A percentile compares a stretch with the other conserved stretches of the same genome.
These are phyloP conservation scores for Gossypium turneri DNA, from an alignment of 345 rosid species.

Conservation along the genomic window DNA sequence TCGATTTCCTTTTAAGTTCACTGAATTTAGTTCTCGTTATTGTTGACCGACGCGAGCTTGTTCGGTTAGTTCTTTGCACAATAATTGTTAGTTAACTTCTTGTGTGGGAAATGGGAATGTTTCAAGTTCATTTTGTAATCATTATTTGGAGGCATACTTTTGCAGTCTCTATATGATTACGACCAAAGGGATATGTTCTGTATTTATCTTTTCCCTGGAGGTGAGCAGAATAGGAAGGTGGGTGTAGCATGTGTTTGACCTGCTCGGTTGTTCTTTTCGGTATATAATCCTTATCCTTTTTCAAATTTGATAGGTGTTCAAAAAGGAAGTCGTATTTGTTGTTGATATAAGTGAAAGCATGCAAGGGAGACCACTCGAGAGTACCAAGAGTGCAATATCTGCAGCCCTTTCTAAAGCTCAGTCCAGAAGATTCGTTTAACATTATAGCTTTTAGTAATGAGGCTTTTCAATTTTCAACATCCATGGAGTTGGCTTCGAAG, in stretches of 20 bases:
- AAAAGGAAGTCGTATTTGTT: constrained; percentile 68
- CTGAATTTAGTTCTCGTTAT: too few relatives aligned
- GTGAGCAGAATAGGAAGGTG: not conserved
- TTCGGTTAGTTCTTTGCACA: too few relatives aligned
- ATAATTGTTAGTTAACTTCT: too few relatives aligned
- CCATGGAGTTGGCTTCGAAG: constrained; percentile 61
- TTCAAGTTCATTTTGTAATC: too few relatives aligned
- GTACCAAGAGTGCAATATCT: constrained; percentile 56
- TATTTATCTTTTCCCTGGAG: not conserved
- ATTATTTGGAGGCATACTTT: not conserved
- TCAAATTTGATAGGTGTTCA: constrained; percentile 52
- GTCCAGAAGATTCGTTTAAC: constrained; percentile 69
- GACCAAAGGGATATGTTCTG: not conserved
- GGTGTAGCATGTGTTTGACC: not conserved
- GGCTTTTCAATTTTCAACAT: constrained; percentile 56
- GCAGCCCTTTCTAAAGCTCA: constrained; percentile 53
- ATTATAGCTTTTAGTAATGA: constrained; percentile 76
- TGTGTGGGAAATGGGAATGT: too few relatives aligned
- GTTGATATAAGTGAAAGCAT: constrained; percentile 93
- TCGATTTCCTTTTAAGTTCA: too few relatives aligned
- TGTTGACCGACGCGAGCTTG: too few relatives aligned
- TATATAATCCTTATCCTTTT: not conserved
- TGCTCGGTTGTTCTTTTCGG: not conserved
- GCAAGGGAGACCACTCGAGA: constrained; percentile 71
- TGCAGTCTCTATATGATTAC: not conserved